Evolutionary conservation across 2,329 filamentous ascomycete species (phyloP), one percentile per base, ranked within the genome.

Genomic region (Fusarium robinianum): DNA sequence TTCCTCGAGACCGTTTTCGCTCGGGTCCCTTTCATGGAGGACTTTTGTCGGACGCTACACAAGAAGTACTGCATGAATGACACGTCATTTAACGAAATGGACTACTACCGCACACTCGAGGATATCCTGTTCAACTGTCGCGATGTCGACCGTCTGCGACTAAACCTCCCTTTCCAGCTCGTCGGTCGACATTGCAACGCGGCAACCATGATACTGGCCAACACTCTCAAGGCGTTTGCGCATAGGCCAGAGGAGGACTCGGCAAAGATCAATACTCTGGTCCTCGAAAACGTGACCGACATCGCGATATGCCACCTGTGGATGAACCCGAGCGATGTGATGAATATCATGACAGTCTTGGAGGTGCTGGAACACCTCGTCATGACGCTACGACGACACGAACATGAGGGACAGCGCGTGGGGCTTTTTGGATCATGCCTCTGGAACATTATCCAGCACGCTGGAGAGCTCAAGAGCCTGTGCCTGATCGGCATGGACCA

Each of bases 151-250:
- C 66, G 74, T 4, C 57, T 79, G n/a, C 73, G 75, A 27, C 60
- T 80, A 15, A 76, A 72, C 46, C 69, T 80, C 5, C 77, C 77
- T 3, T 78, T 77, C 46, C 74, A 77, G 52, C 65, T 79, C 7
- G 68, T 78, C 8, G 73, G 71, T 11, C 64, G 65, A 8, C 65
- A 72, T 46, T 74, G 69, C 46, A 68, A 69, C 43, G 72, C 74
- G 29, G 70, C 74, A 12, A 79, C 75, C 8, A 69, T 75, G 52
- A 71, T 79, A n/a, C 63, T 80, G 11, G 76, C 75, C 37, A 79
- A 77, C 42, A 76, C 72, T 4, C 63, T 80, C 44, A 74, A 75
- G 48, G 74, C 72, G 4, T 64, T 79, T 36, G 71, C 71, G 3
- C 61, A 65, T 19, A 68, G 77, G 6, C 67, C 69, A 2, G 70